Evolutionary conservation across 2,329 filamentous ascomycete species (phyloP), one percentile per base, ranked within the genome.

Genomic region (Zymoseptoria brevis): DNA sequence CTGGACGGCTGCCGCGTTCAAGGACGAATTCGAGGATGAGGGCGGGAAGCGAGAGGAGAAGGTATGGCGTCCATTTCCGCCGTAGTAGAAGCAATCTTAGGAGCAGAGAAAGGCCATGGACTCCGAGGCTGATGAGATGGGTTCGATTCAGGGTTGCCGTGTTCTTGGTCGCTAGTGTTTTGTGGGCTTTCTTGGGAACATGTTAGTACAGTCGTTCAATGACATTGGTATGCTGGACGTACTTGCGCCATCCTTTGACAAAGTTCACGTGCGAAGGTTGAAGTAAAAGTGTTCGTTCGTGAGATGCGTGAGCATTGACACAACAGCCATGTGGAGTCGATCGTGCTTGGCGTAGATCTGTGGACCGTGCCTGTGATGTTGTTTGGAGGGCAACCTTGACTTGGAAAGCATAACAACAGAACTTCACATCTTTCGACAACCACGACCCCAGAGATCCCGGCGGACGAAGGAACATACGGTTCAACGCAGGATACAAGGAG

Each of bases 11-110:
- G 7, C 91, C 85, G 53, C 83, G 82, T 75, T 99, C 94, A 62
- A 99, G 87, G 68, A 90, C 86, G 71, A 89, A 88, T 74, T 97
- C 86, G 75, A 94, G 90, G 67, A 87, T 71, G 56, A 96, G 80
- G 56, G 87, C 85, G 0, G 94, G 94, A 0, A 83, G 73, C 2
- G 88, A 90, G 64, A 96, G 77, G 50, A 91, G 62, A 60, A 84
- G 72, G 75, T 96, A 99, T 61, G 84, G 79, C 55, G 86, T 75
- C 21, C 86, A 71, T 11, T 79, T 77, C 52, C 74, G 74, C 30
- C 72, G 73, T 72, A 89, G 76, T 70, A 88, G 68, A 57, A 83
- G 67, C 68, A 87, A 80, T 73, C 88, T 85, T 61, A 87, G 81
- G 55, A 90, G 71, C 60, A 96, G 79, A 78, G 93, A 96, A 71